A percentile compares a stretch with the other conserved stretches of the same genome.
Evolutionary conservation across 2,329 filamentous ascomycete species (phyloP).

Genomic region (Aspergillus cejpii): DNA sequence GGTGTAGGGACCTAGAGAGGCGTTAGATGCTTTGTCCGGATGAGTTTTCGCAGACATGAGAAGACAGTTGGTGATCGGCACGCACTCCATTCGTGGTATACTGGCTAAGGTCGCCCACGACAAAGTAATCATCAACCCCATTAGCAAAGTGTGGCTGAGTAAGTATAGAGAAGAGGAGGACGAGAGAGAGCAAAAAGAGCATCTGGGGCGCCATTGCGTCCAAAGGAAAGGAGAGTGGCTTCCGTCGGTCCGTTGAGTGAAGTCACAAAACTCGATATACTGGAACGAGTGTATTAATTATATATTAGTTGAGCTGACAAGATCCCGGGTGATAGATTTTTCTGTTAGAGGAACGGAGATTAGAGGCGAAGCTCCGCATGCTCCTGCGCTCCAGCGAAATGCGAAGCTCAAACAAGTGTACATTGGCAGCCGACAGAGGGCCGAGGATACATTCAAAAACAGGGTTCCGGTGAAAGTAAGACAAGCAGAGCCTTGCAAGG

Average conservation of each 20-base stretch:
- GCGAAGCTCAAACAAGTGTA: neutral
- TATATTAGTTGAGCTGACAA: neutral
- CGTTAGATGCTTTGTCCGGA: conserved; percentile 2
- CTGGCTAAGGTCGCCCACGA: conserved; percentile 4
- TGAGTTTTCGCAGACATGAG: no score
- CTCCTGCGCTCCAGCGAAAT: neutral
- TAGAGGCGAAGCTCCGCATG: neutral
- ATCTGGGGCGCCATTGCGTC: neutral
- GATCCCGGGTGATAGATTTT: no score
- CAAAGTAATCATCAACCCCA: conserved; percentile 2
- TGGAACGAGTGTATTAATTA: neutral
- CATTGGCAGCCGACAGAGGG: neutral
- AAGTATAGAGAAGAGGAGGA: neutral
- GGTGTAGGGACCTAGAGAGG: conserved; percentile 3
- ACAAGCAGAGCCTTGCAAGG: neutral
- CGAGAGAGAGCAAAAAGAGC: neutral
- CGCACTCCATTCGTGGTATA: conserved; percentile 5
- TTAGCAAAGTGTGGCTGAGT: no score
- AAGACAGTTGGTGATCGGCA: neutral
- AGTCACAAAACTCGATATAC: neutral
- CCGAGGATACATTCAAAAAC: neutral
- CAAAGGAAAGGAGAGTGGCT: neutral
- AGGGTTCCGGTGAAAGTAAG: neutral
- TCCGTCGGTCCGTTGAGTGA: no score
- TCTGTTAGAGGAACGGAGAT: neutral